phyloP scores from a whole-genome alignment of 78 protist species.

The Paulinella micropora region DNA sequence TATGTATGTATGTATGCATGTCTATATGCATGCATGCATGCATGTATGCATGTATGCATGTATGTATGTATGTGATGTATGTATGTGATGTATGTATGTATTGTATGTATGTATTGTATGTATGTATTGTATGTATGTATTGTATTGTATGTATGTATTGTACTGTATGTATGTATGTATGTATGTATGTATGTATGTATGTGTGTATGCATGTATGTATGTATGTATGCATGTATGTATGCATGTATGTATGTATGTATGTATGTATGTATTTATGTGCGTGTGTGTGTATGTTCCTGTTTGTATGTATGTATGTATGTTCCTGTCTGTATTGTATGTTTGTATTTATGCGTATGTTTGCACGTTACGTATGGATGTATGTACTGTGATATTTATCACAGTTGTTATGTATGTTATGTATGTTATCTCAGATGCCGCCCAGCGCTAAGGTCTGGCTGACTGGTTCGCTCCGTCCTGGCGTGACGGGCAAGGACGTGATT shows the following conservation, averaged over 20 bases:
- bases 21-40: no score
- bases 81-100: no score
- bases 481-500: constrained; percentile 58
- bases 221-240: no score
- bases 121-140: no score
- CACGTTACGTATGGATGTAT: not conserved
- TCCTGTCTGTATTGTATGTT: no score
- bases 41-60: no score
- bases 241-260: no score
- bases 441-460: not conserved
- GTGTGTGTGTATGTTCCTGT: not conserved
- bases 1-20: not conserved
- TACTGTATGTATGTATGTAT: not conserved
- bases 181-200: not conserved
- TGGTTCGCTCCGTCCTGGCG: constrained; percentile 36
- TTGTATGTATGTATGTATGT: no score
- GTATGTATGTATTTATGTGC: not conserved
- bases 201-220: not conserved
- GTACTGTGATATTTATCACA: not conserved
- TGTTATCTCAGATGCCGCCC: not conserved
- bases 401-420: not conserved
- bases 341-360: no score
- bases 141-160: no score
- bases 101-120: no score
- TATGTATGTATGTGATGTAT: no score